phyloP scores from a whole-genome alignment of 1,284 basidiomycete genomes.

The Rhodotorula sp. region DNA sequence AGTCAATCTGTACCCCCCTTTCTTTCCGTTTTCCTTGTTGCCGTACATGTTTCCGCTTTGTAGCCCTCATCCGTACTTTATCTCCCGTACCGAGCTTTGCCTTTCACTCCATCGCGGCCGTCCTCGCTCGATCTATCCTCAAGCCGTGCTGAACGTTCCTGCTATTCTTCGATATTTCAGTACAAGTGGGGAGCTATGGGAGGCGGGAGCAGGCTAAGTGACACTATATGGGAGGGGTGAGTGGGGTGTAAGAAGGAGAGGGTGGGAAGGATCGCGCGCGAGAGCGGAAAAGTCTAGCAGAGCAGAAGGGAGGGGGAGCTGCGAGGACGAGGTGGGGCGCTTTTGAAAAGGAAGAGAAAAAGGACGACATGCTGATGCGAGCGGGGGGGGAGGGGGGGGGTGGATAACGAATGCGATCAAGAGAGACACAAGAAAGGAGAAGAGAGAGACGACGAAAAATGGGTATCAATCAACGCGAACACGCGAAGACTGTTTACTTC shows the following conservation, averaged over 20 bases:
- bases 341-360: neutral
- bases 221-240: neutral
- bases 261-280: neutral
- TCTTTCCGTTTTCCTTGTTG: neutral
- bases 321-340: neutral
- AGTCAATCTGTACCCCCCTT: neutral
- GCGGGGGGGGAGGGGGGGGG: constrained; percentile 1
- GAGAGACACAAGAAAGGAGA: neutral
- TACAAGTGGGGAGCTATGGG: constrained; percentile 10
- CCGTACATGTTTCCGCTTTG: neutral
- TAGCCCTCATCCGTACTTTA: neutral
- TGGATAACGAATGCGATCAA: neutral
- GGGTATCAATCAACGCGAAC: neutral
- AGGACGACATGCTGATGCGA: neutral
- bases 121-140: no score
- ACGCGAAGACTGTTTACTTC: constrained; percentile 42
- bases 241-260: neutral
- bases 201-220: neutral
- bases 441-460: neutral
- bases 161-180: constrained; percentile 18
- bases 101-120: no score
- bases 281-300: neutral
- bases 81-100: neutral
- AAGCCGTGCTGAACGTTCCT: no score
- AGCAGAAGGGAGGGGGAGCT: neutral